Conservation (phyloP, 306 rosid genomes). For the Rubus parviflorus region DNA sequence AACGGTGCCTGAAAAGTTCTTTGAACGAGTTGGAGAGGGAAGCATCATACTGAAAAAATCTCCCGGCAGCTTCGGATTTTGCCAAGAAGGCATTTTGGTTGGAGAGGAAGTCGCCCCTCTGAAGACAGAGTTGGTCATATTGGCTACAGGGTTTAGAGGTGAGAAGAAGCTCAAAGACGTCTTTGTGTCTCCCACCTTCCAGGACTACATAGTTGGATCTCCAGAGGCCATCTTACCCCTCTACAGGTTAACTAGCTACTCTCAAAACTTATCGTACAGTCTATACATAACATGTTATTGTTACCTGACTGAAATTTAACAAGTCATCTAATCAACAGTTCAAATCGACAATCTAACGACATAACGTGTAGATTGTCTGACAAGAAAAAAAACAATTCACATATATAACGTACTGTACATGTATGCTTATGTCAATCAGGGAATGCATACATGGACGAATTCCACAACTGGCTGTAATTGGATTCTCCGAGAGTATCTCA, state of each 20-base stretch:
- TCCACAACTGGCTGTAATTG: constrained; percentile 49
- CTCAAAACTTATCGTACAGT: no score
- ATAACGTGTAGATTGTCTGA: background rate
- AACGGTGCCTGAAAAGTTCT: constrained; percentile 50
- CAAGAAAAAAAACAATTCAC: background rate
- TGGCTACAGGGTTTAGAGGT: constrained; percentile 66
- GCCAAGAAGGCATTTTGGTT: constrained; percentile 48
- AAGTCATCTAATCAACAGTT: no score
- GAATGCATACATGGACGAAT: constrained; percentile 48
- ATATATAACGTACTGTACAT: background rate
- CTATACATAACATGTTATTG: no score
- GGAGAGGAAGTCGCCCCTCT: constrained; percentile 38
- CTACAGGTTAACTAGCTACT: constrained; percentile 43
- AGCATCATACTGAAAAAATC: constrained; percentile 56
- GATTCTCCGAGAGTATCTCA: constrained; percentile 42
- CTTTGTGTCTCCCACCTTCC: constrained; percentile 49
- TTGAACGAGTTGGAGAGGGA: constrained; percentile 60
- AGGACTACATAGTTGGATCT: constrained; percentile 41
- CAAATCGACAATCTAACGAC: no score
- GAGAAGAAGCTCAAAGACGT: constrained; percentile 59
- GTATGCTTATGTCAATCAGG: constrained; percentile 29
- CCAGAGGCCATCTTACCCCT: constrained; percentile 42
- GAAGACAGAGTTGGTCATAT: constrained; percentile 52
- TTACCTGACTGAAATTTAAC: no score
- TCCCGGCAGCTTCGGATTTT: constrained; percentile 43